Conservation (phyloP, 176 grass and related monocot genomes). For the Ananas comosus region DNA sequence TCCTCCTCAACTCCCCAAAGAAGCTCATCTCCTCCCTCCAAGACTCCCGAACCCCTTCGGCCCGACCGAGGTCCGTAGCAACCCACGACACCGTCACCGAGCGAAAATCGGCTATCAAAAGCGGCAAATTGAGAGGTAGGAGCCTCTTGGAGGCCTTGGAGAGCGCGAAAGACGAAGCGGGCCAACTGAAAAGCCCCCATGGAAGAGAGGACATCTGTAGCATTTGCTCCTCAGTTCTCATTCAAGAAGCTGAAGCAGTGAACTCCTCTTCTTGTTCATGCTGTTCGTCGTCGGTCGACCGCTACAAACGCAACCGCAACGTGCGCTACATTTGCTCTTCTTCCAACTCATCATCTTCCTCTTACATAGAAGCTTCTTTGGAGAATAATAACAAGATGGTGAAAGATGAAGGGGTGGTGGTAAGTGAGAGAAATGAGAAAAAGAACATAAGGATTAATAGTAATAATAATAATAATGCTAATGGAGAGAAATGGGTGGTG, state of each 20-base stretch:
- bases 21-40: slow-evolving; percentile 18
- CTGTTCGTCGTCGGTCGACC: not conserved
- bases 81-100: not conserved
- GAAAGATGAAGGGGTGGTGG: not conserved
- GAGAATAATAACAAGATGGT: not conserved
- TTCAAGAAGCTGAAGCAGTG: not conserved
- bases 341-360: not conserved
- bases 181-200: not conserved
- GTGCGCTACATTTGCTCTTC: not conserved
- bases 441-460: too few relatives aligned
- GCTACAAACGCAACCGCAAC: too few relatives aligned
- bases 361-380: not conserved
- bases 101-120: not conserved
- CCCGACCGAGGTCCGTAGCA: not conserved
- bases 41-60: not conserved
- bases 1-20: slow-evolving; percentile 11
- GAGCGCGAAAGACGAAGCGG: not conserved
- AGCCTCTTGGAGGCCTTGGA: slow-evolving; percentile 9
- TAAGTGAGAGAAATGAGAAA: not conserved
- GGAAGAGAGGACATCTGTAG: slow-evolving; percentile 5
- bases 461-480: not conserved
- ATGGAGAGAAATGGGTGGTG: not conserved
- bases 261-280: not conserved
- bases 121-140: not conserved
- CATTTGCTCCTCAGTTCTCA: not conserved